Base-by-base conservation (phyloP, 2,329 filamentous ascomycete genomes). In the Tolypocladium cylindrosporum region DNA sequence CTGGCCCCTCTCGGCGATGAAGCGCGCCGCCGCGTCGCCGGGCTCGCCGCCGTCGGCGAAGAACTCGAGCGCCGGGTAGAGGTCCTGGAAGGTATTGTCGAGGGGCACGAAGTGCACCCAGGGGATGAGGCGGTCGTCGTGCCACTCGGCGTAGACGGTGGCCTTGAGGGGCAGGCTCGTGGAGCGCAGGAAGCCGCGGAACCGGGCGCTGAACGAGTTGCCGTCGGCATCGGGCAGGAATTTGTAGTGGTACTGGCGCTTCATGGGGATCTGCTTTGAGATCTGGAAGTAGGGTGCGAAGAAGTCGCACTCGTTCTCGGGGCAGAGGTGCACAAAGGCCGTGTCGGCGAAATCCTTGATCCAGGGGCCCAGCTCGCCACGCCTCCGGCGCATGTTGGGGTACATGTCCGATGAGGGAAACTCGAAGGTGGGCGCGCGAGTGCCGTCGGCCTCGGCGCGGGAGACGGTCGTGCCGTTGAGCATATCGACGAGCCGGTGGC, bases 101-200 rank as follows among this genome's bases (percentile, higher is more conserved):
- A 91, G 78, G 2, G 88, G 88, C 1, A 86, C 82, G 64, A 88
- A 91, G 70, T 91, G 88, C 61, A 81, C 74, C 88, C 88, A 91
- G 0, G 86, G 82, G 16, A 83, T 72, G 0, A 91, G 75, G 8
- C 88, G 78, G 50, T 82, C 79, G 67, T 90, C 87, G 67, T 90
- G 87, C 88, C 88, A 91, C 68, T 91, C 88, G 10, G 81, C 75
- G 67, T 88, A 91, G 50, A 90, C 78, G 4, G 87, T 90, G 14
- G 84, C 80, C 71, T 91, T 91, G 67, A 91, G 80, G 1, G 85
- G 84, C 40, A 89, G 69, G 52, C 81, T 85, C 1, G 81, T 87
- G 42, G 81, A 86, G 34, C 79, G 76, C 10, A 91, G 73, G 63
- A 90, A 86, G 0, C 78, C 79, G 53, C 81, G 78, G 70, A 82